Evolutionary conservation across 2,329 filamentous ascomycete genomes (phyloP).

Genomic region (Talaromyces sp.): DNA sequence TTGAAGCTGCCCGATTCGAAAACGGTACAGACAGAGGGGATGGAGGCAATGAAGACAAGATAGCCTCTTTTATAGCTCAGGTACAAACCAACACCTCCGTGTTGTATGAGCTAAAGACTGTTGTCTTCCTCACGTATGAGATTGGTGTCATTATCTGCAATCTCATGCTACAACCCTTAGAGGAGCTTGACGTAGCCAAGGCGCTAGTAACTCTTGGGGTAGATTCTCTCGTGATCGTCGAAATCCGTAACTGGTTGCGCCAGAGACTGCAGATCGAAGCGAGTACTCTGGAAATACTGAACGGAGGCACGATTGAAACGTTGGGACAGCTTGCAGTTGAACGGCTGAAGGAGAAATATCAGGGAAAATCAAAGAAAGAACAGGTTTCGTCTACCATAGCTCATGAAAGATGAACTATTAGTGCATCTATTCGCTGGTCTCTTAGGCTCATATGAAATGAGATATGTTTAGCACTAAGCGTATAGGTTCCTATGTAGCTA

Average conservation of each 20-base stretch:
- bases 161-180: neutral
- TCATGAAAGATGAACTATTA: neutral
- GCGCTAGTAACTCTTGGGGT: neutral
- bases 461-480: too few species aligned
- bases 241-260: neutral
- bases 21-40: neutral
- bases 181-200: neutral
- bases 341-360: neutral
- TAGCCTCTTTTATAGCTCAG: neutral
- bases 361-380: neutral
- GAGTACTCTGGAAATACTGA: neutral
- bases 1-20: neutral
- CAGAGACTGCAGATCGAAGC: neutral
- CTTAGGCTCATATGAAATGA: neutral
- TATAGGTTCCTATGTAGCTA: too few species aligned
- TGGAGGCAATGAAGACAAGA: neutral
- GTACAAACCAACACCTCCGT: neutral
- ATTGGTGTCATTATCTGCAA: neutral
- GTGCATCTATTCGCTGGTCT: neutral
- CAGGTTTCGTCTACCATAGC: neutral
- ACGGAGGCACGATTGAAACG: neutral
- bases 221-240: conserved; percentile 2
- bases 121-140: neutral
- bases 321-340: neutral
- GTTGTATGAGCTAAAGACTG: neutral